phyloP scores from a whole-genome alignment of 2,329 filamentous ascomycete genomes.

The Taxawa tesnikishii region DNA sequence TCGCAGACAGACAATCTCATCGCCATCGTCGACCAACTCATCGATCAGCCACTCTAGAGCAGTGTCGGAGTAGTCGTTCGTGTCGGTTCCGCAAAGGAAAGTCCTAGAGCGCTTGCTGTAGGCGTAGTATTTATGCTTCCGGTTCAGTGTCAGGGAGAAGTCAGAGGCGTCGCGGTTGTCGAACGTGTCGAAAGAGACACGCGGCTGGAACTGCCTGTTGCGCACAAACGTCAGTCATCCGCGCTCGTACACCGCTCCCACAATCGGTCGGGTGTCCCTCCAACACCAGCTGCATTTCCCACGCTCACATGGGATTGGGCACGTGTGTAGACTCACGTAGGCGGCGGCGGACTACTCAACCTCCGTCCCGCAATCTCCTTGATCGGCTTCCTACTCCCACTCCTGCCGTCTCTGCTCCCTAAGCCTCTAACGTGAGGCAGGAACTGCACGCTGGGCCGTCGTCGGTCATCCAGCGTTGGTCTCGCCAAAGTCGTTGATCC shows the following conservation, averaged over 20 bases:
- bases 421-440: slow-evolving; percentile 17
- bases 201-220: slow-evolving; percentile 48
- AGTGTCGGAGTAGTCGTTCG: slow-evolving; percentile 84
- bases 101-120: slow-evolving; percentile 70
- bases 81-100: slow-evolving; percentile 83
- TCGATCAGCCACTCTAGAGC: slow-evolving; percentile 87
- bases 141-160: slow-evolving; percentile 70
- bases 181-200: slow-evolving; percentile 67
- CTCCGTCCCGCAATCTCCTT: slow-evolving; percentile 6
- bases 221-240: too few relatives aligned
- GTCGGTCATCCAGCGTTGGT: slow-evolving; percentile 15
- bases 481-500: too few relatives aligned
- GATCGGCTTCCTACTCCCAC: slow-evolving; percentile 8
- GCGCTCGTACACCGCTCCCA: too few relatives aligned
- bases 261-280: too few relatives aligned
- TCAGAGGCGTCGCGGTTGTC: slow-evolving; percentile 53
- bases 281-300: too few relatives aligned
- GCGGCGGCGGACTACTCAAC: slow-evolving; percentile 11
- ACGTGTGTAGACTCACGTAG: slow-evolving; percentile 11
- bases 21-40: slow-evolving; percentile 83
- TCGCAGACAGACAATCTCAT: slow-evolving; percentile 81
- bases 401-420: slow-evolving; percentile 10
- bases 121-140: slow-evolving; percentile 77
- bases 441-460: slow-evolving; percentile 24
- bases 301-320: too few relatives aligned